These are phyloP conservation scores for Penicillium argentinense DNA, from an alignment of 495 filamentous ascomycete species.

Conservation along the genomic window DNA sequence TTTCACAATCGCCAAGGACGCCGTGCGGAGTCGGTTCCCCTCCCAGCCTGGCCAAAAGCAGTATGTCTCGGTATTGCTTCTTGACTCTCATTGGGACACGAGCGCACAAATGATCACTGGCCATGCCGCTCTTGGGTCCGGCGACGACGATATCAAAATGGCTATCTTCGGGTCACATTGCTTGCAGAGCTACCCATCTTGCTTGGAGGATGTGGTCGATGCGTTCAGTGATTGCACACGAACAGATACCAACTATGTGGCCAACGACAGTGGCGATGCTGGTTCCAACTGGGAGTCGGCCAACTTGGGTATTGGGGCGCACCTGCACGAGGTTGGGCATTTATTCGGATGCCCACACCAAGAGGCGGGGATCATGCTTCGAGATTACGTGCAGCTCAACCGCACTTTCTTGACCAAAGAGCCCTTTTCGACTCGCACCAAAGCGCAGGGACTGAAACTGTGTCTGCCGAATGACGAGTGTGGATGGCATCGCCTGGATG, in stretches of 20 bases:
- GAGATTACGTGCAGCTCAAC: slow-evolving; percentile 80
- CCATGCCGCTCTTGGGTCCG: slow-evolving; percentile 78
- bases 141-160: slow-evolving; percentile 68
- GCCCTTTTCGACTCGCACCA: slow-evolving; percentile 80
- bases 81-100: slow-evolving; percentile 88
- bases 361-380: slow-evolving; percentile 82
- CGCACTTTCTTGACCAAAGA: slow-evolving; percentile 78
- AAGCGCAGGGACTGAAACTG: slow-evolving; percentile 70
- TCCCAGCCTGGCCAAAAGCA: slow-evolving; percentile 72
- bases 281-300: slow-evolving; percentile 91
- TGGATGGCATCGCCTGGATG: slow-evolving; percentile 84
- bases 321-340: slow-evolving; percentile 86
- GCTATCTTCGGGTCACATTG: slow-evolving; percentile 89
- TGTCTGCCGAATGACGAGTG: slow-evolving; percentile 77
- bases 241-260: slow-evolving; percentile 77
- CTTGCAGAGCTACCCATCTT: slow-evolving; percentile 81
- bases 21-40: slow-evolving; percentile 72
- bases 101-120: slow-evolving; percentile 65
- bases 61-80: slow-evolving; percentile 78
- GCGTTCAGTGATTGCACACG: slow-evolving; percentile 86
- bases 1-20: slow-evolving; percentile 72
- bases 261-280: slow-evolving; percentile 79
- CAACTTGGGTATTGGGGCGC: slow-evolving; percentile 87
- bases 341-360: slow-evolving; percentile 85
- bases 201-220: slow-evolving; percentile 80